Conservation (phyloP, 306 rosid genomes). For the Mucuna pruriens region DNA sequence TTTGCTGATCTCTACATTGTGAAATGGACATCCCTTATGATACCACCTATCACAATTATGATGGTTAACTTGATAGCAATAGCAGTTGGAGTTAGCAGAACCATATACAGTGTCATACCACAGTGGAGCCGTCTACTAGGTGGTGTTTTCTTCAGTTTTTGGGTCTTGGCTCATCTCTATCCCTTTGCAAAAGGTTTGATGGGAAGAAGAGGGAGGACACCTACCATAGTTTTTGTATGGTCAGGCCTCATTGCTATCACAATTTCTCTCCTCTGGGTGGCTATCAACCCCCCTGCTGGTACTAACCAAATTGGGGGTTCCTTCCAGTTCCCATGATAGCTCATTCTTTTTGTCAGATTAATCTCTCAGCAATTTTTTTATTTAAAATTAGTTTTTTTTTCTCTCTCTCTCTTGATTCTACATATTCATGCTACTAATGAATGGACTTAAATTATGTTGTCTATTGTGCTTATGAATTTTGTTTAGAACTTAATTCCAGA, state of each 20-base stretch:
- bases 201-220: slow-evolving; percentile 96
- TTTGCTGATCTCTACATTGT: slow-evolving; percentile 80
- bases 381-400: slow-evolving; percentile 36
- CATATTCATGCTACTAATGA: slow-evolving; percentile 16
- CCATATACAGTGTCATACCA: slow-evolving; percentile 84
- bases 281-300: slow-evolving; percentile 84
- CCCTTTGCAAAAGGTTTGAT: slow-evolving; percentile 92
- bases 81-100: slow-evolving; percentile 85
- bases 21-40: slow-evolving; percentile 86
- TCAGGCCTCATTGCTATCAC: slow-evolving; percentile 88
- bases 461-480: slow-evolving; percentile 40
- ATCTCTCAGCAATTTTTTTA: slow-evolving; percentile 27
- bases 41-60: slow-evolving; percentile 88
- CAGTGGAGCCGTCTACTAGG: slow-evolving; percentile 88
- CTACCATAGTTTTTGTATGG: slow-evolving; percentile 98
- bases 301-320: slow-evolving; percentile 81
- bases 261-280: slow-evolving; percentile 92
- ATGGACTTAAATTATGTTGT: slow-evolving; percentile 25
- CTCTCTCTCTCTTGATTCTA: not conserved
- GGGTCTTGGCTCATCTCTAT: slow-evolving; percentile 91
- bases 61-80: slow-evolving; percentile 81
- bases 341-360: slow-evolving; percentile 39
- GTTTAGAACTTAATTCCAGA: slow-evolving; percentile 28
- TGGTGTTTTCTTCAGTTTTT: slow-evolving; percentile 94
- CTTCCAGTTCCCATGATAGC: slow-evolving; percentile 72